These are phyloP conservation scores for Cantharellus cinnabarinus DNA, from an alignment of 768 basidiomycete species.

Conservation along the genomic window DNA sequence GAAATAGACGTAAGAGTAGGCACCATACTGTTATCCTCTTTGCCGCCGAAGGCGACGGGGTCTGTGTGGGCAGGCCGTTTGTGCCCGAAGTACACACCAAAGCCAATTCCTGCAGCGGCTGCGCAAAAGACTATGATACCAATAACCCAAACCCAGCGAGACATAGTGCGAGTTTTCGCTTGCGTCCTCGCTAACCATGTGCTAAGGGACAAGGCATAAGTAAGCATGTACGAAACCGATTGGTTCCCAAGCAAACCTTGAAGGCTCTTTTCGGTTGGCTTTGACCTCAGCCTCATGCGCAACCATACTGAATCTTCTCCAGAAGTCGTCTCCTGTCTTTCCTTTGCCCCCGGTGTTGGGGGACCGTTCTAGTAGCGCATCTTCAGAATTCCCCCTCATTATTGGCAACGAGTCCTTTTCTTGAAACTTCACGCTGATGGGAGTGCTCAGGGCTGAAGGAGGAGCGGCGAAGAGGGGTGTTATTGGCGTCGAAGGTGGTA, in stretches of 20 bases:
- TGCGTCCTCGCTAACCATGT: constrained; percentile 3
- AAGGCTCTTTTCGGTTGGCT: background rate
- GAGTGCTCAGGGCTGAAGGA: background rate
- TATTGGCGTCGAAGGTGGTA: constrained; percentile 6
- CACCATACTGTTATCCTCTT: background rate
- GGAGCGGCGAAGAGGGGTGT: background rate
- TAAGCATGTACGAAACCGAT: background rate
- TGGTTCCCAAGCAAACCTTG: background rate
- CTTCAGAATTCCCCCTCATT: constrained; percentile 7
- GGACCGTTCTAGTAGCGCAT: constrained; percentile 2
- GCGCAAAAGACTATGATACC: constrained; percentile 3
- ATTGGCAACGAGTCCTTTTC: constrained; percentile 5
- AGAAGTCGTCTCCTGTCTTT: constrained; percentile 8
- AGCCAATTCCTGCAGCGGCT: constrained; percentile 5
- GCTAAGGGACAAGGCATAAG: background rate
- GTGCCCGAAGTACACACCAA: constrained; percentile 4
- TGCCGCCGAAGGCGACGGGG: constrained; percentile 5
- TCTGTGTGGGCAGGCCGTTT: constrained; percentile 2
- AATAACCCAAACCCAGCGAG: constrained; percentile 4
- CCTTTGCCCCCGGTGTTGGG: background rate
- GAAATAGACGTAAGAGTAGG: no score
- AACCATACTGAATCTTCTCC: constrained; percentile 9
- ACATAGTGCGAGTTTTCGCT: background rate
- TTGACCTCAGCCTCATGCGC: constrained; percentile 6
- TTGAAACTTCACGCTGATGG: background rate